Evolutionary conservation across 495 filamentous ascomycete species (phyloP).

Genomic region (Trichocladium antarcticum): DNA sequence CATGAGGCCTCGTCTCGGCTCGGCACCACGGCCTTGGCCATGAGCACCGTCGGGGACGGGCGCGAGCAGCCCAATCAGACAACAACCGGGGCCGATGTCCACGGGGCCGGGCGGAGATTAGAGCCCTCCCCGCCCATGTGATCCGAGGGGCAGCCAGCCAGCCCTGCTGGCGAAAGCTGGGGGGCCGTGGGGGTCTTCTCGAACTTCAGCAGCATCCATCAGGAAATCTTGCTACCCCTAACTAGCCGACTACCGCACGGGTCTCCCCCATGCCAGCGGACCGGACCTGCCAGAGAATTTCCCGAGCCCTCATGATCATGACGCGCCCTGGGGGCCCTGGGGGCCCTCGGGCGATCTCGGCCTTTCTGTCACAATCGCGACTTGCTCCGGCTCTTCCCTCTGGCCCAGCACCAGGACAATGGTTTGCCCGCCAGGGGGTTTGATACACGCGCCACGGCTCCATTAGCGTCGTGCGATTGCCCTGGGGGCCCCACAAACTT

Average conservation of each 20-base stretch:
- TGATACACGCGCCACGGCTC: background rate
- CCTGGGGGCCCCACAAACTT: slow-evolving; percentile 6
- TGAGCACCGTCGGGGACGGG: background rate
- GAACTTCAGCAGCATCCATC: background rate
- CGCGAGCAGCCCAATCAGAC: background rate
- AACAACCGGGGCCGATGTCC: background rate
- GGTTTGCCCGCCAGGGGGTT: slow-evolving; percentile 11
- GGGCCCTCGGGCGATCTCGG: background rate
- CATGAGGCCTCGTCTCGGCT: background rate
- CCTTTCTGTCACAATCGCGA: background rate
- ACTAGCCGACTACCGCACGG: background rate
- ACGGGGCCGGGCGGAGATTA: slow-evolving; percentile 3
- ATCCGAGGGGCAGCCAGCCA: slow-evolving; percentile 6
- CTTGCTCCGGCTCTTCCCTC: background rate
- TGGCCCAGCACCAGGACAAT: slow-evolving; percentile 10
- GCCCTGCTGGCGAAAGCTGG: background rate
- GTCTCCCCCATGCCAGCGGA: background rate
- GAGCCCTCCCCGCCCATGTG: slow-evolving; percentile 6
- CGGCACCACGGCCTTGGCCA: slow-evolving; percentile 1
- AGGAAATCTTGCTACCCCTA: background rate
- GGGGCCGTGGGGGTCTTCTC: slow-evolving; percentile 5
- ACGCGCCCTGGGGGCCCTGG: background rate
- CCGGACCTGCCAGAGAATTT: slow-evolving; percentile 1
- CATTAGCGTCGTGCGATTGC: background rate
- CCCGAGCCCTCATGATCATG: background rate